These are phyloP conservation scores for Diaporthe sp. DNA, from an alignment of 2,329 filamentous ascomycete species.

Conservation along the genomic window DNA sequence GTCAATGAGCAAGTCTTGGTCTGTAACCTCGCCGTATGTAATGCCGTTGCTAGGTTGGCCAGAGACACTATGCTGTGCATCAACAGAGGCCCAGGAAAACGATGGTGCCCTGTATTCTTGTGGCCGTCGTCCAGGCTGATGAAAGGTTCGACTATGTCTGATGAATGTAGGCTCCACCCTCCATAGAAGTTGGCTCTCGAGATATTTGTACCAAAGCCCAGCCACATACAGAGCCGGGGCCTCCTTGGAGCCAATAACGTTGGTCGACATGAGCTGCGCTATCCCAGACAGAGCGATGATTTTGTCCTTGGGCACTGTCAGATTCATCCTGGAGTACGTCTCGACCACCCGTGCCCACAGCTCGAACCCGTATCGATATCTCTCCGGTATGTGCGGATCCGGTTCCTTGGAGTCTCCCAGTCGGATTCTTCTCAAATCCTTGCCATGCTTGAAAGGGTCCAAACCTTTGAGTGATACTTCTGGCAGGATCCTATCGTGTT, in stretches of 20 bases:
- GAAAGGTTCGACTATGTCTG: background rate
- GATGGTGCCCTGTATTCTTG: background rate
- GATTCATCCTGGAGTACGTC: conserved; percentile 5
- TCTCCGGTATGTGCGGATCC: background rate
- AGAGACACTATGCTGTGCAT: background rate
- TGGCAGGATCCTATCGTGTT: background rate
- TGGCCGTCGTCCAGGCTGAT: background rate
- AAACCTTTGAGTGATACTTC: background rate
- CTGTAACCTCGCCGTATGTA: conserved; percentile 12
- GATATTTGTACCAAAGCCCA: background rate
- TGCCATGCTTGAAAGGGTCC: background rate
- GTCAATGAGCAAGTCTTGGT: conserved; percentile 21
- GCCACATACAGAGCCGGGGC: conserved; percentile 21
- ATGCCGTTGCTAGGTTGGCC: background rate
- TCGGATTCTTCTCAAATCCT: background rate
- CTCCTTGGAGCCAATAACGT: background rate
- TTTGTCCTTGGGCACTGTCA: conserved; percentile 31
- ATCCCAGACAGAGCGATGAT: conserved; percentile 38
- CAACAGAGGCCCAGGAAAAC: conserved; percentile 36
- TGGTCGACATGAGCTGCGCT: conserved; percentile 22
- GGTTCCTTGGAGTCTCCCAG: background rate
- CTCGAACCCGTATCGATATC: conserved; percentile 5
- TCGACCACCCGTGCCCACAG: conserved; percentile 21
- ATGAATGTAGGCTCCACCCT: background rate
- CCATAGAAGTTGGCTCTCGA: conserved; percentile 36